Percentiles rank a stretch among this genome's conserved stretches.
Evolutionary conservation across 148 eudicot genomes (phyloP).

Genomic region (Heliosperma pusillum): DNA sequence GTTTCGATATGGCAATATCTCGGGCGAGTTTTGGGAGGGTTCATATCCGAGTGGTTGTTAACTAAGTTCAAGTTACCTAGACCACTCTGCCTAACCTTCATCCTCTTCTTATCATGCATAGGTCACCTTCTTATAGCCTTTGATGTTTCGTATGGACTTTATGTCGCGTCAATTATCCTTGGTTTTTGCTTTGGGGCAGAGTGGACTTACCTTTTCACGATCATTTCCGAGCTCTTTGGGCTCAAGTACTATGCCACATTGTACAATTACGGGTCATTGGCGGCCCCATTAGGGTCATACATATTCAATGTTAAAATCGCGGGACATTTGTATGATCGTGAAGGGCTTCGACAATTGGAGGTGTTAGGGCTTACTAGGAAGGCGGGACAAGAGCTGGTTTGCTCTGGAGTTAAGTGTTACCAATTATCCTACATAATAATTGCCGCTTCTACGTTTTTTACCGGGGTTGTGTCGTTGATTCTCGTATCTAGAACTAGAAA

Average conservation of each 20-base stretch:
- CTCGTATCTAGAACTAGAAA: constrained; percentile 29
- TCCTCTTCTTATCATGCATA: constrained; percentile 27
- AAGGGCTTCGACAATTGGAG: constrained; percentile 24
- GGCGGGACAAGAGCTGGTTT: constrained; percentile 25
- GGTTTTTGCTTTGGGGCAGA: constrained; percentile 34
- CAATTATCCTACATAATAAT: constrained; percentile 30
- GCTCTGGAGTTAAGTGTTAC: constrained; percentile 27
- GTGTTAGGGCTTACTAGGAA: constrained; percentile 26
- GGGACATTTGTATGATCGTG: constrained; percentile 30
- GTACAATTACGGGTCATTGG: constrained; percentile 31
- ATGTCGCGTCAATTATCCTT: constrained; percentile 25
- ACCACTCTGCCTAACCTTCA: constrained; percentile 26
- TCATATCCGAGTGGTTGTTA: constrained; percentile 27
- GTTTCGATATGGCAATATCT: constrained; percentile 34
- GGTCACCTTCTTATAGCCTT: constrained; percentile 34
- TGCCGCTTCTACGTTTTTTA: constrained; percentile 18
- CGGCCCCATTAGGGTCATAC: constrained; percentile 29
- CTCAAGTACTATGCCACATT: constrained; percentile 34
- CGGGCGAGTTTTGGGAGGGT: constrained; percentile 31
- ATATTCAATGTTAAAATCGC: constrained; percentile 30
- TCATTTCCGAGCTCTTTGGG: constrained; percentile 32
- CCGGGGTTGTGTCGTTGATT: constrained; percentile 25
- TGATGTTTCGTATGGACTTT: constrained; percentile 28
- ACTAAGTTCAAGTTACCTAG: constrained; percentile 31
- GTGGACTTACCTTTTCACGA: constrained; percentile 28